phyloP scores from a whole-genome alignment of 495 filamentous ascomycete genomes.

The Aspergillus avenaceus region DNA sequence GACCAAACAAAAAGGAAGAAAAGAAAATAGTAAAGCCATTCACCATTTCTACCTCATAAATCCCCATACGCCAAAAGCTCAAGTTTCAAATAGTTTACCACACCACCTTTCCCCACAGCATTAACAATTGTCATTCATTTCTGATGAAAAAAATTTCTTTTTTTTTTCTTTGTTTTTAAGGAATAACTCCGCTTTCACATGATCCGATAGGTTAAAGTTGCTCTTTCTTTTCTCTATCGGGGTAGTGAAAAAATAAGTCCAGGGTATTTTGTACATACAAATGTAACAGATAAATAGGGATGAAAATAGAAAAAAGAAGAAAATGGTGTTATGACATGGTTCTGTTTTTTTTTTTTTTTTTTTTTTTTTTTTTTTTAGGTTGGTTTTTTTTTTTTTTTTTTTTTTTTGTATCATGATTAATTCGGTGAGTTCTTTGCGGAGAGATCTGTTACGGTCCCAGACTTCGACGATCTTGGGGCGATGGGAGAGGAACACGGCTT shows the following conservation, averaged over 20 bases:
- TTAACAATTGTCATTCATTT: neutral
- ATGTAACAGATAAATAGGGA: neutral
- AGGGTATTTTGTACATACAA: constrained; percentile 28
- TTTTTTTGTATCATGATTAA: constrained; percentile 44
- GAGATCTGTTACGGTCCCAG: constrained; percentile 40
- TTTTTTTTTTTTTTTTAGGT: constrained; percentile 2
- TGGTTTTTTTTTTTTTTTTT: constrained; percentile 34
- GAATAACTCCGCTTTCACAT: too few species aligned
- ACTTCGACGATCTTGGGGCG: constrained; percentile 40
- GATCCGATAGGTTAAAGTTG: too few species aligned
- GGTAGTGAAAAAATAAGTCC: too few species aligned
- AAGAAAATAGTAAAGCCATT: constrained; percentile 6
- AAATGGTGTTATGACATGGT: constrained; percentile 1
- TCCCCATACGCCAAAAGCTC: constrained; percentile 19
- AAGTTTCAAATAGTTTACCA: neutral
- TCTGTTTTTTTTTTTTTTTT: neutral
- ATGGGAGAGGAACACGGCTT: constrained; percentile 37
- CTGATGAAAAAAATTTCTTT: neutral
- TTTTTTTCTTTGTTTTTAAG: constrained; percentile 1
- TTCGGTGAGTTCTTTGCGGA: constrained; percentile 43
- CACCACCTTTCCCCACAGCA: neutral
- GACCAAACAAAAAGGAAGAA: neutral
- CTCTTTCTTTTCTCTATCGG: too few species aligned
- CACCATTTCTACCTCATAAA: constrained; percentile 18
- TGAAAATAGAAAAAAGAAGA: constrained; percentile 15